Percentiles rank a stretch among this genome's conserved stretches.
These are phyloP conservation scores for Chytridiales sp. DNA, from an alignment of 371 early-diverging fungal genomes.

Conservation along the genomic window DNA sequence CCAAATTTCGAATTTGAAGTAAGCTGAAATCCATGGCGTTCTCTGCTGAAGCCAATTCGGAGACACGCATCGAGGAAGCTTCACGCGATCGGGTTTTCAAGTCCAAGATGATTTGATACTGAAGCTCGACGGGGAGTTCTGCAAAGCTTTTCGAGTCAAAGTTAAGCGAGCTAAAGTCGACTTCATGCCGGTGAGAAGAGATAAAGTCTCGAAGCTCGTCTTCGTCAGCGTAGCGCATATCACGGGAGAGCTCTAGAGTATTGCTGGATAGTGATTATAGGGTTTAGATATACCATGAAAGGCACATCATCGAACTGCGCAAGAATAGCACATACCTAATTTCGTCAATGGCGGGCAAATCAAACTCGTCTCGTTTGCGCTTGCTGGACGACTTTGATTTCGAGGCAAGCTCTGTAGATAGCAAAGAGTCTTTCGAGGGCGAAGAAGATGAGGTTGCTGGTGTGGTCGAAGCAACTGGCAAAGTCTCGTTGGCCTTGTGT, in stretches of 20 bases:
- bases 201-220: conserved; percentile 64
- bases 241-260: conserved; percentile 23
- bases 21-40: conserved; percentile 86
- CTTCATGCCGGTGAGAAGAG: conserved; percentile 42
- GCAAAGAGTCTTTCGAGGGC: neutral
- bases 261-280: too few species aligned
- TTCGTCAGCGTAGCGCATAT: conserved; percentile 66
- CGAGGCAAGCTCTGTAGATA: too few species aligned
- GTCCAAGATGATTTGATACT: conserved; percentile 87
- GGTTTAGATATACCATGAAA: neutral
- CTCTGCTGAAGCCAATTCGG: conserved; percentile 69
- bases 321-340: conserved; percentile 21
- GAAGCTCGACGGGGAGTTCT: conserved; percentile 77
- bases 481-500: too few species aligned
- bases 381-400: too few species aligned
- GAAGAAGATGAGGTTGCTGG: too few species aligned
- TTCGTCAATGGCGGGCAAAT: conserved; percentile 57
- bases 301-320: neutral
- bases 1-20: conserved; percentile 82
- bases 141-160: conserved; percentile 78
- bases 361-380: conserved; percentile 66
- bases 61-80: conserved; percentile 71
- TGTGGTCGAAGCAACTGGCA: too few species aligned
- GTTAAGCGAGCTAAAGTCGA: conserved; percentile 50
- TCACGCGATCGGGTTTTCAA: conserved; percentile 79